phyloP scores from a whole-genome alignment of 805 yeast genomes.

The Cyberlindnera samutprakarnensis region DNA sequence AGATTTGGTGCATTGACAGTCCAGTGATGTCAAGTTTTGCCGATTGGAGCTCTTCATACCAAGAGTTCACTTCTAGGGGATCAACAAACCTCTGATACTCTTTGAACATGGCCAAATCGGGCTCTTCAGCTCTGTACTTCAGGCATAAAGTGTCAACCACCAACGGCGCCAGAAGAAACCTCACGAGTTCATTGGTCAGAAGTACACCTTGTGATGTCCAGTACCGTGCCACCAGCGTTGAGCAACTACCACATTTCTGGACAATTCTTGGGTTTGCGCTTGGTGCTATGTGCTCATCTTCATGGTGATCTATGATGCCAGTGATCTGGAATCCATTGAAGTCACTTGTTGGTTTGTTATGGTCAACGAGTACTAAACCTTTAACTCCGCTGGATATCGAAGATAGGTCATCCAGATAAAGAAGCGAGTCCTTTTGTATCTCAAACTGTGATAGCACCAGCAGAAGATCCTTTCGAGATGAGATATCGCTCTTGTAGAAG shows the following conservation, averaged over 20 bases:
- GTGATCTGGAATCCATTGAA: slow-evolving; percentile 26
- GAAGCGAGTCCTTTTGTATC: slow-evolving; percentile 42
- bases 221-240: slow-evolving; percentile 61
- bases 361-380: slow-evolving; percentile 63
- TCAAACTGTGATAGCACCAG: slow-evolving; percentile 40
- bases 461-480: slow-evolving; percentile 63
- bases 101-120: slow-evolving; percentile 43
- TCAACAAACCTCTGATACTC: slow-evolving; percentile 23
- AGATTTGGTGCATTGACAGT: slow-evolving; percentile 49
- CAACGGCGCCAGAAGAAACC: slow-evolving; percentile 57
- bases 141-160: slow-evolving; percentile 71
- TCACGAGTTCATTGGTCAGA: slow-evolving; percentile 11
- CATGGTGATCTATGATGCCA: slow-evolving; percentile 85
- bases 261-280: slow-evolving; percentile 59
- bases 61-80: slow-evolving; percentile 3
- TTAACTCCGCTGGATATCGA: slow-evolving; percentile 10
- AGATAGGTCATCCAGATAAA: slow-evolving; percentile 63
- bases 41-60: slow-evolving; percentile 28
- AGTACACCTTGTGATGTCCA: slow-evolving; percentile 32
- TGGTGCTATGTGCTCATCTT: slow-evolving; percentile 47
- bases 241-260: slow-evolving; percentile 66
- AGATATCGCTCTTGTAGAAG: slow-evolving; percentile 58
- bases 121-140: slow-evolving; percentile 50
- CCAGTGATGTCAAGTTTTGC: slow-evolving; percentile 62
- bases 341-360: slow-evolving; percentile 41